Base-by-base conservation (phyloP, 306 rosid genomes). In the Ceratonia siliqua region DNA sequence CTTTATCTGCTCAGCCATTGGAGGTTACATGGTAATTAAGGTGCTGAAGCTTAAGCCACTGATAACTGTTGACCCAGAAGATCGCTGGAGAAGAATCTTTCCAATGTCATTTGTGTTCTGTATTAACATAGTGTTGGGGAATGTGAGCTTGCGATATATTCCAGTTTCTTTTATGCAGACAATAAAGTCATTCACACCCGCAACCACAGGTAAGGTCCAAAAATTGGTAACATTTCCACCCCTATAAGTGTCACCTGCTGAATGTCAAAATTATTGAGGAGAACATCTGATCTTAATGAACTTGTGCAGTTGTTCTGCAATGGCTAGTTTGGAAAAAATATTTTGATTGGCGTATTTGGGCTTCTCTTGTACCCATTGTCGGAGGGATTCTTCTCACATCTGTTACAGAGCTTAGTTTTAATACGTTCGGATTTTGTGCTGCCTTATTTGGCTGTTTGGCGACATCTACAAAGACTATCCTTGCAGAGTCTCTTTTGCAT, bases 161-260 rank as follows among this genome's bases (percentile, higher is more conserved):
- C 98, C 98, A 57, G 98, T 94, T 77, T 94, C 98, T 48, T 94
- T 94, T 82, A 94, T 94, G 98, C 98, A 94, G 90, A 94, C 98
- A 36, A 89, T 94, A 38, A 94, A 94, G 86, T 94, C 98, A 4
- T 94, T 94, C 88, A 94, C 98, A 20, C 98, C 98, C 49, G 98
- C 98, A 35, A 94, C 98, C 45, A 94, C 98, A 46, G 98, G 98
- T 91, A 41, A 75, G 82, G 25, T 68, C 75, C 56, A 57, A 36
- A 30, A 66, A 8, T 32, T 2, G 6, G 54, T 72, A 70, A 63
- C 27, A 10, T 49, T 75, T 69, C 14, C 33, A n/a, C 43, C 25
- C 32, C 12, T 48, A 59, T 32, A 5, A 42, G 18, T 52, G 18
- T 68, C 77, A 55, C 77, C 43, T 14, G 56, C 58, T 35, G 25